Evolutionary conservation across 805 yeast genomes (phyloP).

Genomic region (Suhomyces faveliae): DNA sequence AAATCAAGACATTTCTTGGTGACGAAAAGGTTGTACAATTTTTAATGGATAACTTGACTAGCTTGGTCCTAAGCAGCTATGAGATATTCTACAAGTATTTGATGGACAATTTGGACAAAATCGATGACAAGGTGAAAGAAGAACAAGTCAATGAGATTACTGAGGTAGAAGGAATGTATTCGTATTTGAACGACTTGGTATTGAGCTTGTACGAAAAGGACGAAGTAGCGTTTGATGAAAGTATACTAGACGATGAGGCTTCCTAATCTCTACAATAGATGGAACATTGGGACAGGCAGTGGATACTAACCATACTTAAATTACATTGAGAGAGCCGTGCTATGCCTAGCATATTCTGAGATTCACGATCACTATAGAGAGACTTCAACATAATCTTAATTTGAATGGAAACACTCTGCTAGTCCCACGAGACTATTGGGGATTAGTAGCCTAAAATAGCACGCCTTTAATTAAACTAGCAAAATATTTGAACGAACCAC

Average conservation of each 20-base stretch:
- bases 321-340: too few relatives aligned
- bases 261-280: too few relatives aligned
- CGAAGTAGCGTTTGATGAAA: slow-evolving; percentile 23
- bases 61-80: slow-evolving; percentile 56
- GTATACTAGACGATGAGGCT: slow-evolving; percentile 14
- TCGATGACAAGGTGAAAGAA: slow-evolving; percentile 19
- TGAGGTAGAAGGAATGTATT: slow-evolving; percentile 62
- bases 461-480: too few relatives aligned
- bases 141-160: slow-evolving; percentile 44
- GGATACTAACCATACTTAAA: not conserved
- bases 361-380: too few relatives aligned
- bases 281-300: too few relatives aligned
- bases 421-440: too few relatives aligned
- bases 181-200: slow-evolving; percentile 43
- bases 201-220: slow-evolving; percentile 22
- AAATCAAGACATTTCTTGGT: slow-evolving; percentile 52
- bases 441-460: too few relatives aligned
- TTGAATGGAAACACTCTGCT: too few relatives aligned
- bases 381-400: too few relatives aligned
- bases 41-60: slow-evolving; percentile 36
- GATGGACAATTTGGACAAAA: slow-evolving; percentile 21
- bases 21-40: slow-evolving; percentile 47
- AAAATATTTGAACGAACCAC: too few relatives aligned
- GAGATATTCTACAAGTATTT: slow-evolving; percentile 47
- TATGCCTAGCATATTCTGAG: too few relatives aligned